Percentiles rank a stretch among this genome's conserved stretches.
phyloP scores from a whole-genome alignment of 2,329 filamentous ascomycete genomes.

The Fusarium albidum region DNA sequence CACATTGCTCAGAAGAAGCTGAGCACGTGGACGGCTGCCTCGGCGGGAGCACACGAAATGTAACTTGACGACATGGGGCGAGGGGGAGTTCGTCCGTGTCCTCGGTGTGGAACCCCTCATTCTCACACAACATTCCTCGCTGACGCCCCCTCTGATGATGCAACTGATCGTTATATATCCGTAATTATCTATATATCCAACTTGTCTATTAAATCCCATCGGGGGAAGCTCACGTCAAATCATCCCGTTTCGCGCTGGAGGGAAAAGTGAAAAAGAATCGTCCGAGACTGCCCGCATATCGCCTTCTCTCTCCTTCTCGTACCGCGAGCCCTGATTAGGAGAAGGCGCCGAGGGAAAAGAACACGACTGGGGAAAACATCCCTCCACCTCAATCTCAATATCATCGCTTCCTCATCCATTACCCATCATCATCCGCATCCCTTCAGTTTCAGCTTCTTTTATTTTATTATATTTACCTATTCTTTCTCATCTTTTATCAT shows the following conservation, averaged over 20 bases:
- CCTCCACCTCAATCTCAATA: background rate
- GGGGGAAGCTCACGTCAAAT: background rate
- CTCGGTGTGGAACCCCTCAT: background rate
- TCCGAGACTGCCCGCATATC: slow-evolving; percentile 5
- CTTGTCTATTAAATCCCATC: background rate
- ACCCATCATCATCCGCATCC: background rate
- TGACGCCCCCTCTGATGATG: background rate
- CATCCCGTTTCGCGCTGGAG: background rate
- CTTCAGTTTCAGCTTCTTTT: slow-evolving; percentile 1
- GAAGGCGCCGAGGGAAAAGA: slow-evolving; percentile 1
- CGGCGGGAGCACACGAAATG: slow-evolving; percentile 2
- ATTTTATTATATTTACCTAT: background rate
- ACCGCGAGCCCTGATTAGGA: slow-evolving; percentile 20
- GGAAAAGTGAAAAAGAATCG: slow-evolving; percentile 13
- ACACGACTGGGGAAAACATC: background rate
- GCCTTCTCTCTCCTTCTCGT: slow-evolving; percentile 8
- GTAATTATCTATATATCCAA: too few relatives aligned
- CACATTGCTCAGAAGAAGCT: background rate
- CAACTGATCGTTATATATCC: background rate
- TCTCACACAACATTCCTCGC: background rate
- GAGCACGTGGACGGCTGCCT: slow-evolving; percentile 27
- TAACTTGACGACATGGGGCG: too few relatives aligned
- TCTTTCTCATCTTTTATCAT: background rate
- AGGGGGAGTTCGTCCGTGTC: slow-evolving; percentile 11
- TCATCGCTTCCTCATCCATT: background rate